phyloP scores from a whole-genome alignment of 352 stramenopile genomes.

The Phytopythium boreale region DNA sequence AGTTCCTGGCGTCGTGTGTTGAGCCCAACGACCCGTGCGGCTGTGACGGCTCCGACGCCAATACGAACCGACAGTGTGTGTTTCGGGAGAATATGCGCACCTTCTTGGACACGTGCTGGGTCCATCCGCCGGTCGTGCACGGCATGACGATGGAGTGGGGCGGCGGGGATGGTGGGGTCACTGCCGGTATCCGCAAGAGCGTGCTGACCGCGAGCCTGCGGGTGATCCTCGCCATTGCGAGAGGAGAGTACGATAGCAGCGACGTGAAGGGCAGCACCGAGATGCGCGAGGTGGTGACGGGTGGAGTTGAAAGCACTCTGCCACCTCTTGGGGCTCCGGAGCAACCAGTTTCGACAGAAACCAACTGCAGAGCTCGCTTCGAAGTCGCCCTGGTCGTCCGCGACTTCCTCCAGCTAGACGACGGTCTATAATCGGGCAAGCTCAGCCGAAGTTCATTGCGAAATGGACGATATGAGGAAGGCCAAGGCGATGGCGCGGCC shows the following conservation, averaged over 20 bases:
- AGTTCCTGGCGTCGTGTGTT: not conserved
- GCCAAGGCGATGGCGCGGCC: no score
- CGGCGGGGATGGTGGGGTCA: conserved; percentile 1
- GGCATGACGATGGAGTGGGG: conserved; percentile 7
- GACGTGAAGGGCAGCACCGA: not conserved
- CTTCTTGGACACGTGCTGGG: conserved; percentile 6
- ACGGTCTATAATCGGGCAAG: not conserved
- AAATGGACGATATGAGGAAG: no score
- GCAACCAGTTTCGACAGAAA: not conserved
- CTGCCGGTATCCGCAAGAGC: conserved; percentile 4
- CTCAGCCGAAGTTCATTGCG: no score
- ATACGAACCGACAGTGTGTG: not conserved
- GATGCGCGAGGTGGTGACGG: not conserved
- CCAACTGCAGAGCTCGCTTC: not conserved
- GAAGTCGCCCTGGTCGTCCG: conserved; percentile 3
- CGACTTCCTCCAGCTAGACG: not conserved
- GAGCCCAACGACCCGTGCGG: not conserved
- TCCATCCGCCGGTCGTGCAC: conserved; percentile 1
- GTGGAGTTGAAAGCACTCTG: not conserved
- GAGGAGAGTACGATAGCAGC: not conserved
- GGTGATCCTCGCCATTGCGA: not conserved
- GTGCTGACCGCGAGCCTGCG: conserved; percentile 2
- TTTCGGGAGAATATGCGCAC: not conserved
- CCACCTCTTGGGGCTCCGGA: not conserved
- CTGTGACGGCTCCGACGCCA: not conserved